Evolutionary conservation across 768 basidiomycete species (phyloP), one percentile per base, ranked within the genome.

Genomic region (Collybia sordida): DNA sequence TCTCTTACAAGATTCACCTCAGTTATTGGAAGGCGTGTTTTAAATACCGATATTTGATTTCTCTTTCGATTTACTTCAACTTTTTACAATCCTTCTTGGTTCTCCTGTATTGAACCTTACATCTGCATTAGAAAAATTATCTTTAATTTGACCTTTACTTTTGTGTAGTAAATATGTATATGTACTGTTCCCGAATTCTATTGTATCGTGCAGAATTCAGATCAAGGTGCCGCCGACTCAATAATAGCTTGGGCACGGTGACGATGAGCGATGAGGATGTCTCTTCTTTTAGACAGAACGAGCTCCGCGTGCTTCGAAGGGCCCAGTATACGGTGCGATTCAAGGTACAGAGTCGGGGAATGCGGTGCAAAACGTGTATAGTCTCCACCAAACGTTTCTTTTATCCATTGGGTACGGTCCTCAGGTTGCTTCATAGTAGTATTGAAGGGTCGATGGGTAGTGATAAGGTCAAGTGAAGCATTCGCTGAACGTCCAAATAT

Each of bases 321-420:
- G 35, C 73, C 72, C n/a, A 76, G 61, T 42, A 66, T 51, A 31
- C 55, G 54, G 34, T 64, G 63, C 31, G 64, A 47, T 7, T 59
- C 58, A 19, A 60, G 42, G 39, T 60, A 74, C 48, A 64, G 58
- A 38, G 58, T 54, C 6, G 63, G 55, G 21, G 55, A 40, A 9
- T 51, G 49, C 7, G 72, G 66, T 39, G 75, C 60, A 53, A 77
- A 79, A 31, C 72, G 72, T 14, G 72, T 65, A 56, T 86, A 86
- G 54, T 81, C 75, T 23, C 82, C 81, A 3, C 70, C 78, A 14
- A 65, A 51, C 21, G 41, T 50, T 58, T 80, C 53, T 11, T 49
- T 54, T 47, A 55, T 24, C 39, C 42, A 47, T 25, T 47, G 55
- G 8, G 44, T 36, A 15, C 56, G 54, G 18, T 43, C 38, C 21